These are phyloP conservation scores for Corylus avellana DNA, from an alignment of 306 rosid genomes.

Conservation along the genomic window DNA sequence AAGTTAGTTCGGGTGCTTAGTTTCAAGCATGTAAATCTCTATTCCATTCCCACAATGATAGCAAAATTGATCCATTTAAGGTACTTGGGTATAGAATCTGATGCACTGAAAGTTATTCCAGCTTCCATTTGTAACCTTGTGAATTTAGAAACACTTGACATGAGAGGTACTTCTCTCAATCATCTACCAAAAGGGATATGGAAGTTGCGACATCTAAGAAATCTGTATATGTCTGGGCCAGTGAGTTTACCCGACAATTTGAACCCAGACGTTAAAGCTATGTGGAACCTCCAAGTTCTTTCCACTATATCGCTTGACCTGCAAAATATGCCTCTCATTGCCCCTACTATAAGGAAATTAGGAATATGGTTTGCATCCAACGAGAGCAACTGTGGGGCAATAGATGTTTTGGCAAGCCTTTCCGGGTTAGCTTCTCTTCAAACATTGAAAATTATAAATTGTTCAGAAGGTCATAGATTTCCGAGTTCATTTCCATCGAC, in stretches of 20 bases:
- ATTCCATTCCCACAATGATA: not conserved
- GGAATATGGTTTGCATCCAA: not conserved
- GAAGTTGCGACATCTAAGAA: not conserved
- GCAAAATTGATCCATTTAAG: not conserved
- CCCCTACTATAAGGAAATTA: not conserved
- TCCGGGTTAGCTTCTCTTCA: not conserved
- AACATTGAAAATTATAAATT: not conserved
- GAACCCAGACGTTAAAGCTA: not conserved
- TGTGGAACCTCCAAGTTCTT: not conserved
- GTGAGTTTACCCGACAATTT: not conserved
- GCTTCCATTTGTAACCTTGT: not conserved
- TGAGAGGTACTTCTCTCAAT: not conserved
- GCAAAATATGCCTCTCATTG: not conserved
- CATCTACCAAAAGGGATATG: not conserved
- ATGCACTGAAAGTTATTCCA: not conserved
- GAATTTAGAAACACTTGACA: slow-evolving; percentile 3
- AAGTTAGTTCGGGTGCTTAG: not conserved
- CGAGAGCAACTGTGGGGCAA: not conserved
- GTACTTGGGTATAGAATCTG: not conserved
- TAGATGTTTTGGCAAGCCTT: not conserved
- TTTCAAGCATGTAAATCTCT: not conserved
- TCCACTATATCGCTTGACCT: not conserved
- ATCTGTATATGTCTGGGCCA: not conserved
- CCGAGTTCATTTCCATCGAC: not conserved
- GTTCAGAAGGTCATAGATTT: not conserved